Base-by-base conservation (phyloP, 768 basidiomycete genomes). In the Nevesoporus exiguus region DNA sequence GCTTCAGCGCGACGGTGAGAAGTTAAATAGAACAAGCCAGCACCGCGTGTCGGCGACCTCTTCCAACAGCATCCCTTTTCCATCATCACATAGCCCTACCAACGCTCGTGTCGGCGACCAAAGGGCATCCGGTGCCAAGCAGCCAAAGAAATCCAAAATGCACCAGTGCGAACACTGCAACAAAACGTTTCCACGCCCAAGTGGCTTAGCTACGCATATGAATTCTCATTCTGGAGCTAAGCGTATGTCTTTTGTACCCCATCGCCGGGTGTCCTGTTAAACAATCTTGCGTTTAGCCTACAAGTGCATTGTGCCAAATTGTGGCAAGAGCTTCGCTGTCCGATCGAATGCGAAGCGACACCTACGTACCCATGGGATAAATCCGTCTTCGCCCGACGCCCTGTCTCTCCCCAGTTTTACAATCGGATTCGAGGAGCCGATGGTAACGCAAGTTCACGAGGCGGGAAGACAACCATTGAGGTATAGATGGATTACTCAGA, bases 321-420 rank as follows among this genome's bases (percentile, higher is more conserved):
- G 90, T 65, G 69, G 73, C 29, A 85, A 86, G 64, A 78, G 76
- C 4, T 92, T 91, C 62, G 82, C 86, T 19, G 88, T 91, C 17
- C 82, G 86, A 13, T 91, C 89, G 8, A 92, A 92, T 61, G 88
- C 88, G 15, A 88, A 84, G 67, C 80, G 89, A 31, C 89, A 92
- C 63, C 76, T 88, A 34, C 84, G 86, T 42, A 90, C 86, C 1
- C 89, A 92, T 59, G 85, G 86, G 24, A 76, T 85, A 40, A 63
- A 65, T 53, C 66, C 66, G 14, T 59, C 66, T 13, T 53, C 60
- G 13, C 37, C 56, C n/a, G 65, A 52, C 15, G 14, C 47, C 41
- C 57, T 68, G 22, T 57, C 64, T 13, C 31, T 52, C n/a, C 59
- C 71, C 15, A 37, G 31, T 30, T 76, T 70, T 66, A 72, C 63